These are phyloP conservation scores for Ascocoryne sarcoides DNA, from an alignment of 2,329 filamentous ascomycete species.

Conservation along the genomic window DNA sequence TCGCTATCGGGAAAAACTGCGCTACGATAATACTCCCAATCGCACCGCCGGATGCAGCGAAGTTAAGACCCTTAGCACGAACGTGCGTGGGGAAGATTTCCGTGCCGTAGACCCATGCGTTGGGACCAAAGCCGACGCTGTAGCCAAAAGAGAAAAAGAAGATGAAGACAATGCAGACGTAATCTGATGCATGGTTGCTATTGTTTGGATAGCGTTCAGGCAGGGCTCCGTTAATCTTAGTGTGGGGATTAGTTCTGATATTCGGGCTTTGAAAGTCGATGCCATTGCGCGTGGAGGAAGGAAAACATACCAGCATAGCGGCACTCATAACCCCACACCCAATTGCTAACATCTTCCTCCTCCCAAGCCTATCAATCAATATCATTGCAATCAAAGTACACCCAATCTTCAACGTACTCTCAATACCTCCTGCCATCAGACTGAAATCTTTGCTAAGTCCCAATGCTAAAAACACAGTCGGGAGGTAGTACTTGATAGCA, in stretches of 20 bases:
- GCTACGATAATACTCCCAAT: conserved; percentile 46
- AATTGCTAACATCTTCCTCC: conserved; percentile 38
- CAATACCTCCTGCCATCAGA: conserved; percentile 45
- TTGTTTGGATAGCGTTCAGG: conserved; percentile 43
- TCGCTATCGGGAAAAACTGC: conserved; percentile 47
- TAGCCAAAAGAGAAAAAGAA: conserved; percentile 51
- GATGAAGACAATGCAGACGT: conserved; percentile 44
- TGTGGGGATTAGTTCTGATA: neutral
- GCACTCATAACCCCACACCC: conserved; percentile 45
- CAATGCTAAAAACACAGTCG: conserved; percentile 41
- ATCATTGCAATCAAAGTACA: conserved; percentile 49
- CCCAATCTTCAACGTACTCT: conserved; percentile 48
- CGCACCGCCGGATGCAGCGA: conserved; percentile 45
- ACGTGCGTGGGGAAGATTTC: conserved; percentile 51
- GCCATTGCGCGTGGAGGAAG: neutral
- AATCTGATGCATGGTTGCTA: conserved; percentile 38
- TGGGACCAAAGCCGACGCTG: conserved; percentile 47
- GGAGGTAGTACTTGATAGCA: conserved; percentile 53
- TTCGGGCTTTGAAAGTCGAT: neutral
- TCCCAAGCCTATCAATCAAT: conserved; percentile 44
- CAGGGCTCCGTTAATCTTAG: conserved; percentile 44
- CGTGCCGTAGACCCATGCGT: conserved; percentile 50
- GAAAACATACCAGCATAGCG: conserved; percentile 41
- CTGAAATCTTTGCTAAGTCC: conserved; percentile 40
- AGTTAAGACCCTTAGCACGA: conserved; percentile 47